Evolutionary conservation across 768 basidiomycete genomes (phyloP), one percentile per base, ranked within the genome.

Genomic region (Tubosaeta brunneosetosa): DNA sequence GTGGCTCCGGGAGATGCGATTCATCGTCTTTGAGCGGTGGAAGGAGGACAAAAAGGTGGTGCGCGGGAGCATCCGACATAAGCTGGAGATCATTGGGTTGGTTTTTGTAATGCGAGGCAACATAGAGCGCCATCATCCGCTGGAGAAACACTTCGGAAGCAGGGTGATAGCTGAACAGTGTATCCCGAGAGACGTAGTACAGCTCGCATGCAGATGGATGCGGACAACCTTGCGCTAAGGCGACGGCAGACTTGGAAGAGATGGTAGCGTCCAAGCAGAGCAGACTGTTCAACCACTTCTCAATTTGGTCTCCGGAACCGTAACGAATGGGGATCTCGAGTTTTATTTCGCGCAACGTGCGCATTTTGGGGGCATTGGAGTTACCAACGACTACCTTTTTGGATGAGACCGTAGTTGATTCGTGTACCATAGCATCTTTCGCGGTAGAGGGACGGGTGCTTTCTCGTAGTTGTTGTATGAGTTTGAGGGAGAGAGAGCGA

Each of bases 31-130:
- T 85, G 45, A 98, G 78, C 0, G 97, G 97, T 0, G 94, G 94
- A 2, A 98, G 76, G 0, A 99, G 81, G 1, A 99, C 97, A 59
- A 98, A 99, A 13, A 99, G 79, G 62, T 94, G 91, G 65, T 98
- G 95, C 1, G 93, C 94, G 0, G 97, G 97, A 1, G 97, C 97
- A 61, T 99, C 97, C 11, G 88, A 91, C 69, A 98, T 82, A 47
- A 99, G 80, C 68, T 98, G 95, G n/a, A 99, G 78, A 67, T 99
- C 97, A 66, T 99, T 98, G 17, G 97, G 97, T 64, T 94, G 91
- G 70, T 98, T 99, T 72, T 99, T 99, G 76, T 99, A 99, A 67
- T 99, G 97, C 47, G 88, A 89, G 1, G 97, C 91, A 47, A 98
- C 95, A 69, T 97, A 99, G 2, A 98, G 78, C 16, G 91, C 86